Evolutionary conservation across 139 green algal species (phyloP), one percentile per base, ranked within the genome.

Genomic region (Chlamydomonas sphaeroides): DNA sequence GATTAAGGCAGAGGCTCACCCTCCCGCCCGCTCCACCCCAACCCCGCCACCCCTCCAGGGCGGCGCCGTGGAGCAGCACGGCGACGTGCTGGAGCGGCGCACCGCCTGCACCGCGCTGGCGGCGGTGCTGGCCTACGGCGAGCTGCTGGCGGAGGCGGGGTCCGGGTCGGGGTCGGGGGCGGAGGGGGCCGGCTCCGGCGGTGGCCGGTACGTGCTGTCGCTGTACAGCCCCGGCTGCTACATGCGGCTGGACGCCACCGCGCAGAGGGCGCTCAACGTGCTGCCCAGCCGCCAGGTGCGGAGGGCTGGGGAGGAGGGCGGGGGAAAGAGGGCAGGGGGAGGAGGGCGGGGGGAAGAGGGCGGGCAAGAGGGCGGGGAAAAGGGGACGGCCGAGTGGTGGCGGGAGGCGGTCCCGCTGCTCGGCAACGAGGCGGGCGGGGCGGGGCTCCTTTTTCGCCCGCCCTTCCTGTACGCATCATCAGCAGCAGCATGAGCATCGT

Each of bases 221-320:
- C 84, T 96, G 75, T 93, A 98, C 85, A 92, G 97, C 78, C 78
- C 85, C 10, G 90, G 86, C 53, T 85, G 84, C 51, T 94, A 89
- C 87, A 93, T 94, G 90, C 76, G 92, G 42, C 83, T 92, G 82
- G 89, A 83, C 32, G 61, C 76, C 32, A 83, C 76, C 5, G 76
- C 76, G 76, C 76, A 83, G 76, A 42, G 62, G 63, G 97, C 97
- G 6, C 92, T 99, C 21, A 98, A 99, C 75, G 94, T 99, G 62
- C 84, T 98, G n/a, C 91, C 92, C 7, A 84, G 83, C 28, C 79
- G 86, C 21, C 75, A 66, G 74, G 74, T 80, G 57, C 0, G 68
- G 61, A 5, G 21, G 56, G 5, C 26, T 63, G 56, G 25, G 56
- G 20, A 18, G 51, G 51, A 26, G 35, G 48, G 26, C 28, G 48